Base-by-base conservation (phyloP, 441 rosid species). In the Gossypium gossypioides region DNA sequence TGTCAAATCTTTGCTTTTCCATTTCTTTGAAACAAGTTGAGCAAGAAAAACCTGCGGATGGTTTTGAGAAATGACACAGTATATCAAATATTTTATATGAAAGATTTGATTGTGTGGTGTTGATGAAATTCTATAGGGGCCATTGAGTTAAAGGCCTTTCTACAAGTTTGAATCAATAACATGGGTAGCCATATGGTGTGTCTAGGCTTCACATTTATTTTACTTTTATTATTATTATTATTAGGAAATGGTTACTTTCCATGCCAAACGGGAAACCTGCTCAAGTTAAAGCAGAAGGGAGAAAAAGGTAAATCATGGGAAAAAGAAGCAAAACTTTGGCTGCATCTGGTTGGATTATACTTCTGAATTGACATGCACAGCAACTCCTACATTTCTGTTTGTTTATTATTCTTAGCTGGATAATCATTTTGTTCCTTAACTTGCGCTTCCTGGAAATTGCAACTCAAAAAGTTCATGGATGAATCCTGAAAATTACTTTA, bases 141-240 rank as follows among this genome's bases (percentile, higher is more conserved):
- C 72, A 60, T 46, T 60, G 40, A 71, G 68, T 72, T 72, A 61
- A 73, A 13, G 66, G 60, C 68, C 65, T 40, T 52, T 57, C 60
- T 62, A 74, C 71, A 57, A 54, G 73, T 61, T 58, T 73, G 84
- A 72, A 77, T 80, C 78, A 58, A 74, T 65, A 66, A 82, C 78
- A 79, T 82, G 88, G 87, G 81, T 46, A 27, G 68, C 79, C 82
- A 81, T 80, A 75, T 79, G 86, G 81, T 73, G 64, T 84, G 86
- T 79, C 80, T 73, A 59, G 48, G 52, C 64, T 66, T 72, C 15
- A 12, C 48, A 48, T 62, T 72, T 75, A 16, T 67, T 29, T 29
- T 32, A 32, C 7, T 32, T 4, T 29, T 32, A 32, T 32, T 32
- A 32, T 32, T 32, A 32, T 32, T 32, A 32, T 32, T 32, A 32